A percentile compares a stretch with the other conserved stretches of the same genome.
Evolutionary conservation across 495 filamentous ascomycete genomes (phyloP).

Genomic region (Penicillium arizonense): DNA sequence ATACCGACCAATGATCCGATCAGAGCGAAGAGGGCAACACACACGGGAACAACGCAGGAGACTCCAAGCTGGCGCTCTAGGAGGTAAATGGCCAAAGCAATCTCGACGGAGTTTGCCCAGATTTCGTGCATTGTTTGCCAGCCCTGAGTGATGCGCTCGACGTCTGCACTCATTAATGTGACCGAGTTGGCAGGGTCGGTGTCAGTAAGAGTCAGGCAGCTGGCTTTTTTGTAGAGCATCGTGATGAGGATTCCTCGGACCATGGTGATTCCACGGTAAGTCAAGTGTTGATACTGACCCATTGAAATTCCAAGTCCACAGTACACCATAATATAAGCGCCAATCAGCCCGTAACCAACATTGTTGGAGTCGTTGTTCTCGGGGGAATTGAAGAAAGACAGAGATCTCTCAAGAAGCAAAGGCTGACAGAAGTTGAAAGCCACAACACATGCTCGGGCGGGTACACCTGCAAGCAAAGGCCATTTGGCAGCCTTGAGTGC

Average conservation of each 20-base stretch:
- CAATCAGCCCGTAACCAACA: constrained; percentile 62
- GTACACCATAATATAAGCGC: constrained; percentile 62
- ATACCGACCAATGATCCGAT: constrained; percentile 36
- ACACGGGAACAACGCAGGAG: constrained; percentile 50
- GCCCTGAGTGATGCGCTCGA: constrained; percentile 51
- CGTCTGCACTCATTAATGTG: constrained; percentile 64
- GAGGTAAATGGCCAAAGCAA: constrained; percentile 57
- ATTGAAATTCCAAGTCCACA: constrained; percentile 53
- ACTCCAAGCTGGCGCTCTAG: constrained; percentile 57
- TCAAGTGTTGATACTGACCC: constrained; percentile 54
- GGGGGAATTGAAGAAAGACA: constrained; percentile 46
- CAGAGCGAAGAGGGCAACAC: constrained; percentile 43
- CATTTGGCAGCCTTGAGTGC: constrained; percentile 46
- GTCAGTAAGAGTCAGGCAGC: constrained; percentile 35
- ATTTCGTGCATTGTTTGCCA: constrained; percentile 53
- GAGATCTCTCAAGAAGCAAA: constrained; percentile 55
- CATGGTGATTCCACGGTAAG: constrained; percentile 59
- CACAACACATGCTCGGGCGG: constrained; percentile 52
- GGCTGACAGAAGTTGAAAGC: constrained; percentile 65
- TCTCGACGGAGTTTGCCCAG: constrained; percentile 59
- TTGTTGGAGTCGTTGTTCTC: constrained; percentile 40
- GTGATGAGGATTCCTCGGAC: constrained; percentile 55
- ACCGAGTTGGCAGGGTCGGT: constrained; percentile 51
- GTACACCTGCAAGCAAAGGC: constrained; percentile 46
- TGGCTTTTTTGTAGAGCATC: constrained; percentile 55